A percentile compares a stretch with the other conserved stretches of the same genome.
Evolutionary conservation across 169 alveolate genomes (phyloP).

Genomic region (Plasmodium berghei): DNA sequence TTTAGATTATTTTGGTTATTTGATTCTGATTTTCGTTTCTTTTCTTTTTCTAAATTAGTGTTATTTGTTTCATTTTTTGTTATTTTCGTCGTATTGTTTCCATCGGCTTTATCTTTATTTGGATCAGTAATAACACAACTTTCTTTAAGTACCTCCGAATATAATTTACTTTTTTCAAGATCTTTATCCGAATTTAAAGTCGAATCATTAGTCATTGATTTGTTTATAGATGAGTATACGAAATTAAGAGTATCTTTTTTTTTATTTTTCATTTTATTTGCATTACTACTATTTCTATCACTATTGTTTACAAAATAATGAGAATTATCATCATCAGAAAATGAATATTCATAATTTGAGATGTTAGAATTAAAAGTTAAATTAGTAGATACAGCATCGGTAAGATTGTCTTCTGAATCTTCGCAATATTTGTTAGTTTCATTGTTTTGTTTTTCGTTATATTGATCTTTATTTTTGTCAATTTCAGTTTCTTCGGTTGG

Average conservation of each 20-base stretch:
- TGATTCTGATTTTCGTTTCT: not conserved
- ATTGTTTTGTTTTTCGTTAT: constrained; percentile 8
- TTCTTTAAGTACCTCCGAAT: no score
- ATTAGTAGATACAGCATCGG: constrained; percentile 36
- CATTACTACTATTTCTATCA: not conserved
- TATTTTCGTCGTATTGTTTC: not conserved
- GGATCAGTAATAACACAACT: no score
- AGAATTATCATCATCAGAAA: constrained; percentile 32
- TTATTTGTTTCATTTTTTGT: constrained; percentile 4
- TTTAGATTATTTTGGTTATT: not conserved
- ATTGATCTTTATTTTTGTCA: constrained; percentile 12
- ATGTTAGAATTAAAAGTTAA: constrained; percentile 61
- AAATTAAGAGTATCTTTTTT: constrained; percentile 30
- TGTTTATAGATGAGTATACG: constrained; percentile 25
- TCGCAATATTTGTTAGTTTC: constrained; percentile 3
- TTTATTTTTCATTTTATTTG: constrained; percentile 11
- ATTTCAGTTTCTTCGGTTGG: not conserved
- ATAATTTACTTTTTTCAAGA: not conserved
- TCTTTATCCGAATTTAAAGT: constrained; percentile 5
- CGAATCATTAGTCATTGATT: constrained; percentile 8
- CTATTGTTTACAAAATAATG: not conserved
- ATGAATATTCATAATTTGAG: constrained; percentile 5
- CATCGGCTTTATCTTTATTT: not conserved
- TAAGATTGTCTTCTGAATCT: constrained; percentile 25
- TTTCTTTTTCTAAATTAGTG: constrained; percentile 15